phyloP scores from a whole-genome alignment of 805 yeast genomes.

The Wickerhamomyces subpelliculosus region DNA sequence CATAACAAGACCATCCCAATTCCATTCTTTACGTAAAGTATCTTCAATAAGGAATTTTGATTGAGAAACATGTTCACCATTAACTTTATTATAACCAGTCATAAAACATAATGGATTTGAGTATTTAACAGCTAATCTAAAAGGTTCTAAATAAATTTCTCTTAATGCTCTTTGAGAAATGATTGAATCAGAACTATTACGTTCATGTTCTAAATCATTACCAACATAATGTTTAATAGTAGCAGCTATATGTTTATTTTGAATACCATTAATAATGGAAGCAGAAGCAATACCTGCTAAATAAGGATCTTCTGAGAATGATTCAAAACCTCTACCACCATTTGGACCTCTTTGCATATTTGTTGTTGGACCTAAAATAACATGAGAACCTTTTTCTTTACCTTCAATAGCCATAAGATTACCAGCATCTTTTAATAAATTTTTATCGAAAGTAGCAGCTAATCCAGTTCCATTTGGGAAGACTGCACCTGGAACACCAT shows the following conservation, averaged over 20 bases:
- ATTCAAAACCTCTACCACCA: conserved; percentile 60
- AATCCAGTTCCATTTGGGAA: conserved; percentile 53
- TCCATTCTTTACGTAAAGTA: conserved; percentile 49
- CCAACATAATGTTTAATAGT: conserved; percentile 58
- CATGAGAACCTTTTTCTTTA: conserved; percentile 44
- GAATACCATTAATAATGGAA: conserved; percentile 48
- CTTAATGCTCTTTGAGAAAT: conserved; percentile 56
- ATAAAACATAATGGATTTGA: conserved; percentile 48
- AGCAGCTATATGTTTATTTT: conserved; percentile 42
- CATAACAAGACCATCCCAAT: conserved; percentile 48
- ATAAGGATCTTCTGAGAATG: conserved; percentile 56
- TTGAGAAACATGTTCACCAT: conserved; percentile 53
- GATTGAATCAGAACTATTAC: conserved; percentile 40
- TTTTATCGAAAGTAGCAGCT: conserved; percentile 50
- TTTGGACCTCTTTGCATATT: conserved; percentile 52
- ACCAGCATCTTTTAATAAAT: conserved; percentile 43
- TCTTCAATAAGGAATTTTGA: conserved; percentile 35
- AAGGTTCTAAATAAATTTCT: conserved; percentile 58
- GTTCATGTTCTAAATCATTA: conserved; percentile 54
- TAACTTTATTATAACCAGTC: conserved; percentile 60
- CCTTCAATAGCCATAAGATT: conserved; percentile 48
- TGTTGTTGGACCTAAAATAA: conserved; percentile 42
- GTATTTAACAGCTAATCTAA: conserved; percentile 49
- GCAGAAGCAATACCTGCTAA: conserved; percentile 41
- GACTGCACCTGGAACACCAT: conserved; percentile 47